These are phyloP conservation scores for Vitis riparia DNA, from an alignment of 164 flowering plant genomes.

Conservation along the genomic window DNA sequence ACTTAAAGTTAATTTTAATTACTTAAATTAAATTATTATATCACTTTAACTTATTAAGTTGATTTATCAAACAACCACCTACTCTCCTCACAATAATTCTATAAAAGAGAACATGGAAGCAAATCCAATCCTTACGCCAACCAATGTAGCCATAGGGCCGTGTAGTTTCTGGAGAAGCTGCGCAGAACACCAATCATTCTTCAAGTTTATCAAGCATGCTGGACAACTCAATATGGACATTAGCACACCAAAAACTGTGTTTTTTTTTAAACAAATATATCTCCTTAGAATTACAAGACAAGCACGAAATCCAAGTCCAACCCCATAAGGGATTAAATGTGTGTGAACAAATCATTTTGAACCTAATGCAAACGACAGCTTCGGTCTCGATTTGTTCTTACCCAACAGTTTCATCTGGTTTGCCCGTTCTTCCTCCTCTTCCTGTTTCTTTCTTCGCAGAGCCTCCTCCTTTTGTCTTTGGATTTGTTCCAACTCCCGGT, in stretches of 20 bases:
- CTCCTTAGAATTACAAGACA: slow-evolving; percentile 5
- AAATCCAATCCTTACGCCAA: too few species aligned
- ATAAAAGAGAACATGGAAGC: too few species aligned
- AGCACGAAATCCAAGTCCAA: neutral
- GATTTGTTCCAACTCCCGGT: slow-evolving; percentile 71
- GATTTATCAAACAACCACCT: too few species aligned
- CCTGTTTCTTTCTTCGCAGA: slow-evolving; percentile 74
- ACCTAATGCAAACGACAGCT: slow-evolving; percentile 84
- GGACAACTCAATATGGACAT: neutral
- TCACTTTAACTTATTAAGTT: too few species aligned
- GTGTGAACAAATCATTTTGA: slow-evolving; percentile 45
- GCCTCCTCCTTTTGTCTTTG: slow-evolving; percentile 94
- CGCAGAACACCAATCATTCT: neutral
- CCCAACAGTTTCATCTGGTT: slow-evolving; percentile 87
- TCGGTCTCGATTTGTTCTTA: slow-evolving; percentile 93
- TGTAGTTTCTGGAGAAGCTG: too few species aligned
- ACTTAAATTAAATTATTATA: too few species aligned
- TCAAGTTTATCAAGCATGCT: neutral
- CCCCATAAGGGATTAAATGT: neutral
- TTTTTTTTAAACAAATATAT: neutral
- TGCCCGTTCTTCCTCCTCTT: slow-evolving; percentile 85
- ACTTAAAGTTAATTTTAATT: too few species aligned
- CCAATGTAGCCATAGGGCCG: too few species aligned
- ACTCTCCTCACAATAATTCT: too few species aligned
- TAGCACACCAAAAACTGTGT: neutral